Evolutionary conservation across 2,329 filamentous ascomycete genomes (phyloP).

Genomic region (Neonectria ditissima): DNA sequence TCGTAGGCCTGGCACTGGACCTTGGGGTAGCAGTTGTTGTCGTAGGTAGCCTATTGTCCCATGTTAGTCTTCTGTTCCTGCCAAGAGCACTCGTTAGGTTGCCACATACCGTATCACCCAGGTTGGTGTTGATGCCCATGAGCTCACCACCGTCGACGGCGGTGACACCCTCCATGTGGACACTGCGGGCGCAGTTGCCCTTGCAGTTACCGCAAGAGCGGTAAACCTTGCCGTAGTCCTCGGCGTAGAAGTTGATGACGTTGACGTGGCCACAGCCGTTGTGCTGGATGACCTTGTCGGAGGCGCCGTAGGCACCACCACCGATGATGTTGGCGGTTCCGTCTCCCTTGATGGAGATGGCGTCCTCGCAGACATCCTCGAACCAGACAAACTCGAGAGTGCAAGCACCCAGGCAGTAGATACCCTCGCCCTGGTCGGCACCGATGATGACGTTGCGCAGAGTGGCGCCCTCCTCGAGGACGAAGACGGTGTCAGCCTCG

Average conservation of each 20-base stretch:
- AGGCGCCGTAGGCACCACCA: conserved; percentile 53
- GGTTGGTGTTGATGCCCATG: conserved; percentile 57
- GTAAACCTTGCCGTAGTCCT: conserved; percentile 60
- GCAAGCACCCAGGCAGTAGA: conserved; percentile 59
- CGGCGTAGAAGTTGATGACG: conserved; percentile 56
- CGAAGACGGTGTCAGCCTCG: conserved; percentile 54
- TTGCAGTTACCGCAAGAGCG: conserved; percentile 44
- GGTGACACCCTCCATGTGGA: conserved; percentile 58
- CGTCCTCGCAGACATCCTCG: conserved; percentile 58
- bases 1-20: conserved; percentile 47
- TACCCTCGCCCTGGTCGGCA: conserved; percentile 57
- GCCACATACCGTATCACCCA: conserved; percentile 38
- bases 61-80: conserved; percentile 13
- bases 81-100: neutral
- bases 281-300: conserved; percentile 54
- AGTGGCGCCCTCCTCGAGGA: conserved; percentile 55
- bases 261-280: conserved; percentile 59
- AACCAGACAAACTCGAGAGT: conserved; percentile 63
- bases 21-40: conserved; percentile 46
- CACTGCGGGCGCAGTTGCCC: conserved; percentile 54
- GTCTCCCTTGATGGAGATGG: conserved; percentile 48
- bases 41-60: conserved; percentile 42
- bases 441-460: conserved; percentile 61
- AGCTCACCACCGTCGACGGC: conserved; percentile 56
- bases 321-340: conserved; percentile 55